Conservation (phyloP, 345 rosid species). For the Linum tenue region DNA sequence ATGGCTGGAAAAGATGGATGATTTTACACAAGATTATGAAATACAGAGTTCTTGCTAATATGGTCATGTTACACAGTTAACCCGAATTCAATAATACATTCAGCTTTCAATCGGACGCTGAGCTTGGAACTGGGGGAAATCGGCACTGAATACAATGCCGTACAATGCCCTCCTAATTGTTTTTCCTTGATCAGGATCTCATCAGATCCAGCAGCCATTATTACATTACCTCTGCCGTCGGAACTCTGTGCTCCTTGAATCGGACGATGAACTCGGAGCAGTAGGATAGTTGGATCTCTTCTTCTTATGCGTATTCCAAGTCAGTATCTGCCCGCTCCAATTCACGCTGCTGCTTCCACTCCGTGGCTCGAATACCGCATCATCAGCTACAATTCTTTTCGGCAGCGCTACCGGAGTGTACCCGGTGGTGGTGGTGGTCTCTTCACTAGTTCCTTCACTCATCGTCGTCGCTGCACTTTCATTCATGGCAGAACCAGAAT, state of each 20-base stretch:
- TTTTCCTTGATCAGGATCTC: no score
- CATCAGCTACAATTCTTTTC: constrained; percentile 27
- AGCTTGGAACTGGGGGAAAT: no score
- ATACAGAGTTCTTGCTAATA: no score
- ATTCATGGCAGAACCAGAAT: neutral
- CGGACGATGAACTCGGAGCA: constrained; percentile 55
- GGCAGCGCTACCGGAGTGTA: constrained; percentile 22
- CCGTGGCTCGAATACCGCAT: constrained; percentile 18
- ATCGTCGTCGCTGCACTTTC: constrained; percentile 25
- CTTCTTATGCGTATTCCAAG: constrained; percentile 81
- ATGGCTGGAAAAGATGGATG: no score
- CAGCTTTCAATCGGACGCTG: no score
- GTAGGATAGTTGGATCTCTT: constrained; percentile 65
- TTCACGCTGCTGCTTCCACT: constrained; percentile 8
- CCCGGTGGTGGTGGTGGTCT: constrained; percentile 15
- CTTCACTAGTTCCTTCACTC: constrained; percentile 71
- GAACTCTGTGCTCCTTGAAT: constrained; percentile 60
- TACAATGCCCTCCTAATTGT: no score
- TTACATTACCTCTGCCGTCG: constrained; percentile 41
- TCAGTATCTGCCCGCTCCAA: constrained; percentile 37
- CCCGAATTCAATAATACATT: no score
- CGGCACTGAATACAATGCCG: no score
- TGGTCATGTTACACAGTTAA: no score
- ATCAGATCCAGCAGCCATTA: no score
- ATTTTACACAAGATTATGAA: no score